Evolutionary conservation across 805 yeast genomes (phyloP), one percentile per base, ranked within the genome.

Genomic region (Candida gorgasii): DNA sequence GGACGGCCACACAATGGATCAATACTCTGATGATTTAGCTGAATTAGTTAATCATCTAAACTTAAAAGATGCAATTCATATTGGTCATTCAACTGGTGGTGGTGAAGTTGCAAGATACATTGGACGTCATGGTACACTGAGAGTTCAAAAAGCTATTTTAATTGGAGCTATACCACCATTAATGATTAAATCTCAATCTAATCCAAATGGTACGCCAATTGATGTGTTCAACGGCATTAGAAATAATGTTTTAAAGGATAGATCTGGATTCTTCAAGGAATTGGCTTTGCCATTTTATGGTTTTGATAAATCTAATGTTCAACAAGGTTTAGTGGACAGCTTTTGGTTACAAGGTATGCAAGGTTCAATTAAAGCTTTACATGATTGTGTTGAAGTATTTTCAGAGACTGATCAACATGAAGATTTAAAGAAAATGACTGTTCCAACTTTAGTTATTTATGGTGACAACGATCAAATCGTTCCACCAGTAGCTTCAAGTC

Each of bases 81-180:
- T 50, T 19, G 54, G 54, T 4, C 54, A 50, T 31, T 50, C 54
- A n/a, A 50, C 54, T 17, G 54, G 54, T 8, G 54, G 54, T 11
- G 54, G 54, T 20, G 54, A 50, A 30, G 52, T 50, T 16, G 50
- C 47, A 5, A 40, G 52, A 19, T 50, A 48, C 40, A 42, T 47
- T 17, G 50, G 39, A 2, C 40, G 52, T 8, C 52, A 50, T 36
- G 54, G 54, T 4, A 40, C 41, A 13, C 24, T 2, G 15, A 42
- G 34, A n/a, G 50, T 48, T 9, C 47, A 38, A 46, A 48, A 50
- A 19, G 48, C 47, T 8, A 36, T 48, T 22, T 45, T 50, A 31
- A 50, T 50, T 36, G 52, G 54, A 9, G 54, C 54, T 9, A 37
- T 50, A 7, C 52, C 54, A 19, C 54, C 54, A 12, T 29, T 50